These are phyloP conservation scores for Lagerstroemia speciosa DNA, from an alignment of 345 rosid species.

Conservation along the genomic window DNA sequence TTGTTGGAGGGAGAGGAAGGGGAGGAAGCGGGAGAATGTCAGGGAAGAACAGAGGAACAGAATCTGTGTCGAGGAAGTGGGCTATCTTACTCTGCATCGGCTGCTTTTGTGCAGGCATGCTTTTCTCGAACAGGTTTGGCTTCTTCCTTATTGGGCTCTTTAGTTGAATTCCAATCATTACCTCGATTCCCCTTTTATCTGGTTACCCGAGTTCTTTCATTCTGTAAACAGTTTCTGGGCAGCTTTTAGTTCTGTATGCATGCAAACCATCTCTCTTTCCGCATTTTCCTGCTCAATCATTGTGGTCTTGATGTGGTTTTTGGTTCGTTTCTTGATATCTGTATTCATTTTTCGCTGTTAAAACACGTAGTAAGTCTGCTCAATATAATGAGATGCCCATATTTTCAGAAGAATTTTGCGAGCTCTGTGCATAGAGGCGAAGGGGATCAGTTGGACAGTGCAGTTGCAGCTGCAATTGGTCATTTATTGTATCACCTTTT, in stretches of 20 bases:
- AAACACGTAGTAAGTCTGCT: not conserved
- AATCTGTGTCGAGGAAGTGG: slow-evolving; percentile 76
- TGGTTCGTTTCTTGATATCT: not conserved
- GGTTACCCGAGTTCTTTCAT: not conserved
- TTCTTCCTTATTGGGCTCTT: not conserved
- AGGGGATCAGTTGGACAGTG: not conserved
- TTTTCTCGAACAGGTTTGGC: slow-evolving; percentile 67
- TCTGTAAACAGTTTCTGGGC: not conserved
- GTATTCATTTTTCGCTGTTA: not conserved
- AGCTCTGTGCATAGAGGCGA: not conserved
- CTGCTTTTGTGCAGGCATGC: slow-evolving; percentile 86
- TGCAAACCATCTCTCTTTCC: not conserved
- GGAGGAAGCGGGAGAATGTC: slow-evolving; percentile 18
- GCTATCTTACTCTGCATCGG: slow-evolving; percentile 70
- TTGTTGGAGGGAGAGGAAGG: slow-evolving; percentile 5
- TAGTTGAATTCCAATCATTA: not conserved
- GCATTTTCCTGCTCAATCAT: not conserved
- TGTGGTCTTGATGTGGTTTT: not conserved
- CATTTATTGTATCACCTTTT: not conserved
- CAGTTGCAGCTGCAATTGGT: not conserved
- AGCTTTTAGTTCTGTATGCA: not conserved
- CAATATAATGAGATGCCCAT: not conserved
- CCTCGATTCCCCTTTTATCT: not conserved
- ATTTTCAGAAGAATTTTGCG: not conserved
- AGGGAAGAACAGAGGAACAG: slow-evolving; percentile 57